phyloP scores from a whole-genome alignment of 1,284 basidiomycete species.

The Fistulina hepatica region DNA sequence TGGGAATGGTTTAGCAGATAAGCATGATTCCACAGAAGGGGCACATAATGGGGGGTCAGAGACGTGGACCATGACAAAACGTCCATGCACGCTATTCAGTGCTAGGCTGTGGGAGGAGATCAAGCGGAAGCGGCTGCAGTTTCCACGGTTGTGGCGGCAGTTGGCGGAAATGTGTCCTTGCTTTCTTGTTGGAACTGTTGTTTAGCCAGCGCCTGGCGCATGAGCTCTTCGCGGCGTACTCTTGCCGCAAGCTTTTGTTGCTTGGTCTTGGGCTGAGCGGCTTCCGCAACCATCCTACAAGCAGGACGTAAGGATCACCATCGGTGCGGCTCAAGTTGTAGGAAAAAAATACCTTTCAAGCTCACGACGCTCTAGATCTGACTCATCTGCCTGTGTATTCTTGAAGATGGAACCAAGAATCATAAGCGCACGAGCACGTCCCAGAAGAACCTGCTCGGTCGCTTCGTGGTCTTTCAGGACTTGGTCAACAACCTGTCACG shows the following conservation, averaged over 20 bases:
- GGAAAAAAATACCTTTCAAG: constrained; percentile 57
- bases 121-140: too few species aligned
- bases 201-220: not conserved
- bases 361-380: constrained; percentile 85
- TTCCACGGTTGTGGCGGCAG: too few species aligned
- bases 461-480: constrained; percentile 70
- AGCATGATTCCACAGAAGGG: too few species aligned
- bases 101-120: too few species aligned
- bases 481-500: constrained; percentile 57
- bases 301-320: too few species aligned
- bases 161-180: too few species aligned
- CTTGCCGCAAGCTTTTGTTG: constrained; percentile 18
- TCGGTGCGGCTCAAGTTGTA: too few species aligned
- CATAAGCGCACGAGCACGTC: constrained; percentile 80
- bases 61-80: too few species aligned
- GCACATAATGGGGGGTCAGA: too few species aligned
- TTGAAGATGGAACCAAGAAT: constrained; percentile 84
- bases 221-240: not conserved
- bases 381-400: constrained; percentile 70
- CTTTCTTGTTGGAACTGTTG: too few species aligned
- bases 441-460: constrained; percentile 58
- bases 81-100: too few species aligned
- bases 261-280: constrained; percentile 54
- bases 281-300: constrained; percentile 58
- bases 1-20: too few species aligned